Evolutionary conservation across 352 stramenopile genomes (phyloP).

Genomic region (Phytophthora cactorum): DNA sequence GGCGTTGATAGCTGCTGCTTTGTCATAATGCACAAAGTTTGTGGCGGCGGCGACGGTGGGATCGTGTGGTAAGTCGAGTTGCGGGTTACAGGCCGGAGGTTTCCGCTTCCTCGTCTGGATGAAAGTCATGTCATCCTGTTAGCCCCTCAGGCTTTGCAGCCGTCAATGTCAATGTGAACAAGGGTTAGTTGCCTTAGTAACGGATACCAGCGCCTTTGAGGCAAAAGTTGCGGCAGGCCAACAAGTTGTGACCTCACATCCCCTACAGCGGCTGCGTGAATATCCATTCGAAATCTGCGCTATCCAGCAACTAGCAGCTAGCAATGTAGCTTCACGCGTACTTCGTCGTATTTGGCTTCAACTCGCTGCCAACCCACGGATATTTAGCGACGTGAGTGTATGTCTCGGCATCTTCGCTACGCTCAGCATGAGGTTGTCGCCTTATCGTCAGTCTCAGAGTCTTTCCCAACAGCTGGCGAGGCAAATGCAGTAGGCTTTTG

Average conservation of each 20-base stretch:
- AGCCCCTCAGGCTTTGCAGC: not conserved
- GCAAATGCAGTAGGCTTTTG: not conserved
- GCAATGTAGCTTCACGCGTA: not conserved
- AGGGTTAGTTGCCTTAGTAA: conserved; percentile 12
- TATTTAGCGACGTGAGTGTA: conserved; percentile 3
- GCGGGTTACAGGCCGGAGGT: conserved; percentile 15
- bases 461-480: conserved; percentile 13
- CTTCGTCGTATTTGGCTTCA: not conserved
- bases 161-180: not conserved
- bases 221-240: not conserved
- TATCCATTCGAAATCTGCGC: not conserved
- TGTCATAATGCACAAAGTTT: not conserved
- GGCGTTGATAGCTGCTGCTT: not conserved
- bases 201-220: conserved; percentile 5
- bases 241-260: conserved; percentile 4
- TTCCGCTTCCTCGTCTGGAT: not conserved
- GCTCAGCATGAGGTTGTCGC: conserved; percentile 1
- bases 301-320: not conserved
- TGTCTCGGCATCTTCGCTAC: not conserved
- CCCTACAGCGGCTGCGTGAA: conserved; percentile 13
- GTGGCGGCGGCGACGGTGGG: not conserved
- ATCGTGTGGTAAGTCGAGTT: conserved; percentile 8
- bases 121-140: conserved; percentile 9
- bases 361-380: not conserved
- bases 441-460: conserved; percentile 14